These are phyloP conservation scores for Perilla frutescens DNA, from an alignment of 257 asterid genomes.

Conservation along the genomic window DNA sequence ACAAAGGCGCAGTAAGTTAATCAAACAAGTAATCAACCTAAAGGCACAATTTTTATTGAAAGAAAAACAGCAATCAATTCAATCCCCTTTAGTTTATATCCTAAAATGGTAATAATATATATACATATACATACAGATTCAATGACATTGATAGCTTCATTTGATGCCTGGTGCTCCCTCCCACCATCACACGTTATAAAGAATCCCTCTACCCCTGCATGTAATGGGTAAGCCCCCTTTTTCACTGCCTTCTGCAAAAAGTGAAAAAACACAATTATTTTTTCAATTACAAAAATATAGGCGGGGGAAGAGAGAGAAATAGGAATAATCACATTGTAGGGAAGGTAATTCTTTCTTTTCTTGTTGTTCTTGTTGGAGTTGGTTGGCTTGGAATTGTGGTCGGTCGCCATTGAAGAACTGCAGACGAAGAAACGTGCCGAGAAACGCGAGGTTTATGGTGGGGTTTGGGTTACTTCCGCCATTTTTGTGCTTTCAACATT, in stretches of 20 bases:
- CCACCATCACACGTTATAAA: slow-evolving; percentile 98
- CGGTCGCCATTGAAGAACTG: slow-evolving; percentile 65
- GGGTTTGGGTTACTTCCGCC: slow-evolving; percentile 16
- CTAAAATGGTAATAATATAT: too few species aligned
- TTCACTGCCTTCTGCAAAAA: slow-evolving; percentile 72
- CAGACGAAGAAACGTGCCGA: slow-evolving; percentile 10
- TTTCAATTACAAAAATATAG: background rate
- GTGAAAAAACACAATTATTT: background rate
- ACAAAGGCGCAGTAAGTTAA: slow-evolving; percentile 7
- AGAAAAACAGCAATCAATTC: background rate
- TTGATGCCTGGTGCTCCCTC: slow-evolving; percentile 80
- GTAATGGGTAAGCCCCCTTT: slow-evolving; percentile 81
- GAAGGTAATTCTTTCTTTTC: slow-evolving; percentile 79
- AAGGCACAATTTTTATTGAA: slow-evolving; percentile 15
- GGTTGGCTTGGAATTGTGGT: slow-evolving; percentile 53
- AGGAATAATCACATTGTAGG: slow-evolving; percentile 60
- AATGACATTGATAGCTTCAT: slow-evolving; percentile 87
- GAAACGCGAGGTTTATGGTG: slow-evolving; percentile 22
- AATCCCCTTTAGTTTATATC: too few species aligned
- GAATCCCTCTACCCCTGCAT: slow-evolving; percentile 92
- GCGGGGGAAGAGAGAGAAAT: background rate
- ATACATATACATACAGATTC: slow-evolving; percentile 64
- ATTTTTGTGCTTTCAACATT: slow-evolving; percentile 16
- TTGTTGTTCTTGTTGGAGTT: slow-evolving; percentile 48
- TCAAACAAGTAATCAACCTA: slow-evolving; percentile 16